A percentile compares a stretch with the other conserved stretches of the same genome.
These are phyloP conservation scores for Lentinula raphanica DNA, from an alignment of 768 basidiomycete genomes.

Conservation along the genomic window DNA sequence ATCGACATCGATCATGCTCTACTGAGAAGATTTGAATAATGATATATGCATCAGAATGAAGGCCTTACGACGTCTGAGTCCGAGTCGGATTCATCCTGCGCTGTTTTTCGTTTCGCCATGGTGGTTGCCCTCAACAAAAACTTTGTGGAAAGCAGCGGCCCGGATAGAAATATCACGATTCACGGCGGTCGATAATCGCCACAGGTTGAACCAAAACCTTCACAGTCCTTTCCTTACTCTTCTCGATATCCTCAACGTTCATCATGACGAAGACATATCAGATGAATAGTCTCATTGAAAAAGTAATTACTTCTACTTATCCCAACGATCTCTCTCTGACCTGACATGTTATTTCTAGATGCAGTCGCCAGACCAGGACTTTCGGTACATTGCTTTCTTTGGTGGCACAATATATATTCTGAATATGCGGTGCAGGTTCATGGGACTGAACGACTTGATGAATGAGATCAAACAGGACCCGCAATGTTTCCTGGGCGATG, in stretches of 20 bases:
- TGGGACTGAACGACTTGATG: constrained; percentile 95
- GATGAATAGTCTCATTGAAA: constrained; percentile 82
- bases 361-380: constrained; percentile 89
- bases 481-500: constrained; percentile 75
- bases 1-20: constrained; percentile 76
- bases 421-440: constrained; percentile 57
- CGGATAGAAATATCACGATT: too few species aligned
- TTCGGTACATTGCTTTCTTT: constrained; percentile 46
- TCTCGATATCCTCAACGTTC: constrained; percentile 10
- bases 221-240: neutral
- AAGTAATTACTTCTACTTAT: constrained; percentile 35
- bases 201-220: neutral
- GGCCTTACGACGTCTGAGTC: constrained; percentile 27
- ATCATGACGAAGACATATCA: constrained; percentile 82
- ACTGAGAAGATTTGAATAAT: constrained; percentile 22
- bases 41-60: neutral
- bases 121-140: neutral
- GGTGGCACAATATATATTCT: constrained; percentile 11
- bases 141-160: neutral
- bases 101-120: constrained; percentile 56
- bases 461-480: constrained; percentile 80
- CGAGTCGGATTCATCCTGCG: constrained; percentile 27
- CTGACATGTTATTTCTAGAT: constrained; percentile 43
- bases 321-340: constrained; percentile 6
- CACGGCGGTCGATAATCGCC: too few species aligned